phyloP scores from a whole-genome alignment of 768 basidiomycete genomes.

The Leucocoprinus birnbaumii region DNA sequence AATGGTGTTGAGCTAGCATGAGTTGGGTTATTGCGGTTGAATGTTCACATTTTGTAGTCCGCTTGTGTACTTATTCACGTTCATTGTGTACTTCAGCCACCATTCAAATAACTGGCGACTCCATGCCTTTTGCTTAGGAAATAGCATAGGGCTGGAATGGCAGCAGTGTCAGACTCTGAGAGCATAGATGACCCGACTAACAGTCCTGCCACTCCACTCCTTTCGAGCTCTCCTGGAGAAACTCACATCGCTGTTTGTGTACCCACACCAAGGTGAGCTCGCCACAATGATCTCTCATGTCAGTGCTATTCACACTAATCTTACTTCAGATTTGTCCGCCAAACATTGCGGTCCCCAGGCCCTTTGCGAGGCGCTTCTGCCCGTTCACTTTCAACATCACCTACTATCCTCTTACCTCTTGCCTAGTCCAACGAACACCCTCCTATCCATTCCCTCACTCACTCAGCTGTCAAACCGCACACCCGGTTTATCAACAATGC shows the following conservation, averaged over 20 bases:
- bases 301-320: neutral
- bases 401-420: conserved; percentile 40
- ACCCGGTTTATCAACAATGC: conserved; percentile 31
- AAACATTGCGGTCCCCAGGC: neutral
- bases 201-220: conserved; percentile 9
- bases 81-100: no score
- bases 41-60: no score
- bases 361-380: conserved; percentile 22
- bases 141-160: no score
- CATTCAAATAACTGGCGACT: no score
- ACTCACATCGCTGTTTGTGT: conserved; percentile 55
- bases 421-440: conserved; percentile 46
- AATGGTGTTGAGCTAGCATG: no score
- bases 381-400: conserved; percentile 28
- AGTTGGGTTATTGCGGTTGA: no score
- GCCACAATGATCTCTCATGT: conserved; percentile 17
- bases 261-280: conserved; percentile 51
- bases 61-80: no score
- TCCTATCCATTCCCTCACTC: conserved; percentile 17
- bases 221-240: conserved; percentile 25
- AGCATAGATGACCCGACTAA: conserved; percentile 10
- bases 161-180: neutral
- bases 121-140: no score
- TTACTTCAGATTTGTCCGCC: conserved; percentile 12
- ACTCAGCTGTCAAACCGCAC: conserved; percentile 25